phyloP scores from a whole-genome alignment of 768 basidiomycete genomes.

The Lepiota venenata region DNA sequence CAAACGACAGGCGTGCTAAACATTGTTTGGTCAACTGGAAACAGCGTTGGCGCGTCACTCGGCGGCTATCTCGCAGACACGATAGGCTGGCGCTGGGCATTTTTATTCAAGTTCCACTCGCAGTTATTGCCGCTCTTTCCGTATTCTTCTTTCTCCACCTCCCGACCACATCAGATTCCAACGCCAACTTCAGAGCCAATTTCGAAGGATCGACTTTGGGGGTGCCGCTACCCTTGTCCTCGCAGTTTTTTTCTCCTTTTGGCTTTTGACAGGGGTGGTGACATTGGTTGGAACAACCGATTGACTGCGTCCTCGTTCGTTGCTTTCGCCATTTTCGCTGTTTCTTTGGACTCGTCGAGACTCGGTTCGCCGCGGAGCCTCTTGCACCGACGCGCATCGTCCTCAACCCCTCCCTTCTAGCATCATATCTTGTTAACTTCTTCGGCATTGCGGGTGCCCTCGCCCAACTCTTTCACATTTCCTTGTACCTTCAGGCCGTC shows the following conservation, averaged over 20 bases:
- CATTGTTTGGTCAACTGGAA: constrained; percentile 56
- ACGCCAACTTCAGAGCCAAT: constrained; percentile 37
- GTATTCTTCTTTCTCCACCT: constrained; percentile 56
- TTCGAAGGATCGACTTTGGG: constrained; percentile 60
- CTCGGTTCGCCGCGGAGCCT: constrained; percentile 50
- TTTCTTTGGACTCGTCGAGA: constrained; percentile 45
- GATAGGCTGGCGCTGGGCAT: constrained; percentile 71
- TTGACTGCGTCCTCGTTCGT: constrained; percentile 34
- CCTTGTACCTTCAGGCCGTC: constrained; percentile 60
- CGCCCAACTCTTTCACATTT: constrained; percentile 46
- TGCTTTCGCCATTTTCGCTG: constrained; percentile 28
- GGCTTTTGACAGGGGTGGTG: constrained; percentile 52
- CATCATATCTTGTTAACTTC: constrained; percentile 57
- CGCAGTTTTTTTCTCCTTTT: constrained; percentile 56
- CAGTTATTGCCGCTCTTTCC: constrained; percentile 47
- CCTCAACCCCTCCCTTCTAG: constrained; percentile 43
- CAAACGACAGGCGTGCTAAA: constrained; percentile 45
- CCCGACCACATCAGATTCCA: constrained; percentile 25
- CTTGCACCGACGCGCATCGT: constrained; percentile 57
- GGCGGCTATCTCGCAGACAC: constrained; percentile 62
- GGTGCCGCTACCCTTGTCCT: constrained; percentile 55
- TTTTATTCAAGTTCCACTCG: constrained; percentile 60
- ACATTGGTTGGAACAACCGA: constrained; percentile 42
- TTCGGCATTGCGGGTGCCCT: constrained; percentile 46
- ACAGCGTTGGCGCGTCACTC: constrained; percentile 56